Conservation (phyloP, 139 green algal genomes). For the Gonium pectorale region DNA sequence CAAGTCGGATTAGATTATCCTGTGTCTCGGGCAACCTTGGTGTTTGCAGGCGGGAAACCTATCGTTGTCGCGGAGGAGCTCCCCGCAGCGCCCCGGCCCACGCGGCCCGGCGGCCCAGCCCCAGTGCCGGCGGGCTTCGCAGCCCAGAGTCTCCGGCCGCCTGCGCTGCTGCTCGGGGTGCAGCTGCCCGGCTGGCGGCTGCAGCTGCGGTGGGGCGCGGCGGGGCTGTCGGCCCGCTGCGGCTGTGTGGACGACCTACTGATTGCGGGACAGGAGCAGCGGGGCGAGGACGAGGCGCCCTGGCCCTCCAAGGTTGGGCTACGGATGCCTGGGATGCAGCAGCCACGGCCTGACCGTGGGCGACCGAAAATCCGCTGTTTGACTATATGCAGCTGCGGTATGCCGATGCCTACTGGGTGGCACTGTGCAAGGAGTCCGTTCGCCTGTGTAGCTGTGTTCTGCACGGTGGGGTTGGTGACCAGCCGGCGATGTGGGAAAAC, state of each 20-base stretch:
- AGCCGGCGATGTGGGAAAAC: too few species aligned
- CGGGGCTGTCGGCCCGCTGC: neutral
- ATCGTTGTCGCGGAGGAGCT: constrained; percentile 6
- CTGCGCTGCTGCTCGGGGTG: constrained; percentile 25
- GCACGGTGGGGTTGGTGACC: too few species aligned
- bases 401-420: too few species aligned
- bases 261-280: constrained; percentile 15
- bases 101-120: neutral
- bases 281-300: neutral
- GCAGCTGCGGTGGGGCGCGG: constrained; percentile 15
- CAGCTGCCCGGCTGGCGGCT: constrained; percentile 9
- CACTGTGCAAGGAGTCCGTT: too few species aligned
- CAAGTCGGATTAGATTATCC: too few species aligned
- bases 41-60: neutral
- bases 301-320: constrained; percentile 22
- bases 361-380: too few species aligned
- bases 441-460: too few species aligned
- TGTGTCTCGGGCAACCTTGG: neutral
- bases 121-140: neutral
- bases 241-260: constrained; percentile 33
- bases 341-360: too few species aligned
- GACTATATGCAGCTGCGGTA: too few species aligned
- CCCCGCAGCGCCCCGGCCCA: too few species aligned
- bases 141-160: too few species aligned
- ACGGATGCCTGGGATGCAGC: too few species aligned